phyloP scores from a whole-genome alignment of 1,284 basidiomycete genomes.

The Melampsora larici-populina region DNA sequence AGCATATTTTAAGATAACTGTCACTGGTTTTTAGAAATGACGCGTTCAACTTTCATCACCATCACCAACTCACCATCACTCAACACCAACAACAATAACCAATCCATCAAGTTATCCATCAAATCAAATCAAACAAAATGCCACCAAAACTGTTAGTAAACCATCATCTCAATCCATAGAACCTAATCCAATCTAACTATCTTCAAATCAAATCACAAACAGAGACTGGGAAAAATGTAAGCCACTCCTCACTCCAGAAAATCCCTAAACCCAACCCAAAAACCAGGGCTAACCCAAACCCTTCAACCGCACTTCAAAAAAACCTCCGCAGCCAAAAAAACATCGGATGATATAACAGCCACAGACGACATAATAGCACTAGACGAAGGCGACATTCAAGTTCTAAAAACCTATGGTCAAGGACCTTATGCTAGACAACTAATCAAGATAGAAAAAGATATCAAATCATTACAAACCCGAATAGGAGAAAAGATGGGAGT shows the following conservation, averaged over 20 bases:
- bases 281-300: no score
- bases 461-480: slow-evolving; percentile 93
- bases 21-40: neutral
- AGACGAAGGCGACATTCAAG: slow-evolving; percentile 98
- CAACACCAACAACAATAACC: neutral
- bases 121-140: slow-evolving; percentile 3
- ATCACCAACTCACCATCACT: neutral
- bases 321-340: slow-evolving; percentile 44
- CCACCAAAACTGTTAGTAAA: neutral
- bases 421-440: slow-evolving; percentile 88
- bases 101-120: neutral
- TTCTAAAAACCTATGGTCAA: slow-evolving; percentile 99
- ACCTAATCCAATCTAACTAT: neutral
- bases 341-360: slow-evolving; percentile 40
- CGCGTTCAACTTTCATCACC: neutral
- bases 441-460: slow-evolving; percentile 85
- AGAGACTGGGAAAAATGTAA: slow-evolving; percentile 11
- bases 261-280: no score
- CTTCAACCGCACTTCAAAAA: no score
- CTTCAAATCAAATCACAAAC: neutral
- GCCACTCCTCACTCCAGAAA: neutral
- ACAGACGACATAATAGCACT: slow-evolving; percentile 62
- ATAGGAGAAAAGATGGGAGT: slow-evolving; percentile 61
- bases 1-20: neutral
- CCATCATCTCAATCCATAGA: neutral